A percentile compares a stretch with the other conserved stretches of the same genome.
phyloP scores from a whole-genome alignment of 2,329 filamentous ascomycete species.

The Botrytis galanthina region DNA sequence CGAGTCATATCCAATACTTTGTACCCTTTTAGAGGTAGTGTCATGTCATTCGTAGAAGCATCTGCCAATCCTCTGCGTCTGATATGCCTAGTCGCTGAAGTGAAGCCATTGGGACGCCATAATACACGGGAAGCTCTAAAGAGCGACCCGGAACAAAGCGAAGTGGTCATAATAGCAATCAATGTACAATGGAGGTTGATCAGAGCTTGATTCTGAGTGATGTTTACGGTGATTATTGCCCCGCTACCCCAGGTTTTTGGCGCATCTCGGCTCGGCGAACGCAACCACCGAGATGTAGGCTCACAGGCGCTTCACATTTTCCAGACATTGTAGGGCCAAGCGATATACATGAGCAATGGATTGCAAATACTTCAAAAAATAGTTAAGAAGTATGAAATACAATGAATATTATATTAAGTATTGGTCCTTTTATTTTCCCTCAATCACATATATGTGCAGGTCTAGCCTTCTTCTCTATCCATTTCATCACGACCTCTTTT shows the following conservation, averaged over 20 bases:
- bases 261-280: slow-evolving; percentile 16
- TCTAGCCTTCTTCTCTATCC: slow-evolving; percentile 40
- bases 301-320: neutral
- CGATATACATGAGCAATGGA: neutral
- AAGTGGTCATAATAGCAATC: slow-evolving; percentile 23
- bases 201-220: slow-evolving; percentile 5
- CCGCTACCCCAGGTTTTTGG: slow-evolving; percentile 24
- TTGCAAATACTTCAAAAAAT: neutral
- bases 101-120: slow-evolving; percentile 25
- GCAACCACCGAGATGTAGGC: neutral
- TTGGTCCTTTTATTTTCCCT: neutral
- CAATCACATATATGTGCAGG: neutral
- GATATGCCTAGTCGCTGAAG: slow-evolving; percentile 15
- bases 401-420: slow-evolving; percentile 15
- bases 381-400: neutral
- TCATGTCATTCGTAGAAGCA: slow-evolving; percentile 39
- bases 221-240: slow-evolving; percentile 7
- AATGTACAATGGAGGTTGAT: slow-evolving; percentile 4
- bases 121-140: slow-evolving; percentile 28
- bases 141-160: slow-evolving; percentile 21
- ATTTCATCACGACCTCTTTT: slow-evolving; percentile 52
- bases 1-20: slow-evolving; percentile 95
- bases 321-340: neutral
- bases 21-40: slow-evolving; percentile 76
- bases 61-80: slow-evolving; percentile 30